These are phyloP conservation scores for Arthroderma sp. DNA, from an alignment of 2,329 filamentous ascomycete species.

Conservation along the genomic window DNA sequence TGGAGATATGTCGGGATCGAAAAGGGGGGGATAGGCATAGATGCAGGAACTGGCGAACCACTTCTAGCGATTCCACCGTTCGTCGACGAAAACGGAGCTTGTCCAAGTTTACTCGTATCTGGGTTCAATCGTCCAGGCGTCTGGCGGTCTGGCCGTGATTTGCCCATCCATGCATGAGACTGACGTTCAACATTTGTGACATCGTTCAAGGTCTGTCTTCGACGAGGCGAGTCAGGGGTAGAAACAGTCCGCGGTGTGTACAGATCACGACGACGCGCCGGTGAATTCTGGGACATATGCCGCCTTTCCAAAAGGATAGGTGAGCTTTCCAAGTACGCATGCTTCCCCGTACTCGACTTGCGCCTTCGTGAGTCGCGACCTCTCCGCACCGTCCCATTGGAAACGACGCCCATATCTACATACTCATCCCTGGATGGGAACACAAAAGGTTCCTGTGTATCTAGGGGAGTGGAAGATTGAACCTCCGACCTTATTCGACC, in stretches of 20 bases:
- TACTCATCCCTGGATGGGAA: not conserved
- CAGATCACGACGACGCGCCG: constrained; percentile 18
- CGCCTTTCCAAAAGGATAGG: constrained; percentile 14
- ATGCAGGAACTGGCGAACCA: constrained; percentile 36
- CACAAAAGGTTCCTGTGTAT: constrained; percentile 2
- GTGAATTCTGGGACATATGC: constrained; percentile 8
- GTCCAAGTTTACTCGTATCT: constrained; percentile 19
- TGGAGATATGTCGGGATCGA: constrained; percentile 55
- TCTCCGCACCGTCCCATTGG: constrained; percentile 5
- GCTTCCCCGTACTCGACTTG: constrained; percentile 11
- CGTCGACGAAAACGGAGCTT: constrained; percentile 11
- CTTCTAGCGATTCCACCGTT: constrained; percentile 16
- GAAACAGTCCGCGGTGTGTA: constrained; percentile 24
- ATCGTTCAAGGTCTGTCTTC: constrained; percentile 18
- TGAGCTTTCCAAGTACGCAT: constrained; percentile 16
- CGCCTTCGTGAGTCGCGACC: constrained; percentile 4
- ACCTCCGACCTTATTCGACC: constrained; percentile 12
- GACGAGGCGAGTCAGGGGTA: constrained; percentile 22
- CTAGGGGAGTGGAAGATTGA: constrained; percentile 5
- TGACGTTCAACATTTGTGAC: constrained; percentile 16
- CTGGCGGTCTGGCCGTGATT: constrained; percentile 21
- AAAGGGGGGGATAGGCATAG: constrained; percentile 47
- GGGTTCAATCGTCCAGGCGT: constrained; percentile 19
- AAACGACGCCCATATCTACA: constrained; percentile 3
- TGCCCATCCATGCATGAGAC: constrained; percentile 21